Evolutionary conservation across 805 yeast genomes (phyloP).

Genomic region (Candida jianshihensis): DNA sequence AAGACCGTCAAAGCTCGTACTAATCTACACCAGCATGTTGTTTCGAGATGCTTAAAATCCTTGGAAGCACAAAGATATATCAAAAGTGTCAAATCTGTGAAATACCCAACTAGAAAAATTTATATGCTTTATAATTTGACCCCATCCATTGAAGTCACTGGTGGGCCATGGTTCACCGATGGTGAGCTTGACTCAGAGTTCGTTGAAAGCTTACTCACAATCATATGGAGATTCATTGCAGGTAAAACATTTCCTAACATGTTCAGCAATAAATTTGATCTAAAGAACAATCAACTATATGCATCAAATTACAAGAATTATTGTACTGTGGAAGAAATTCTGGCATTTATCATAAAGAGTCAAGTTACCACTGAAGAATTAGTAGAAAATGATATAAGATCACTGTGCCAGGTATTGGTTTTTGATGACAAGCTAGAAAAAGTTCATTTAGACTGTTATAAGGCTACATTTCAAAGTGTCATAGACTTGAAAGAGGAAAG

Average conservation of each 20-base stretch:
- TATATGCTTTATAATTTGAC: constrained; percentile 92
- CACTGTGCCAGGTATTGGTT: constrained; percentile 81
- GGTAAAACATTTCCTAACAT: constrained; percentile 71
- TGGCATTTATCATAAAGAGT: constrained; percentile 62
- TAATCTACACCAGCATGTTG: constrained; percentile 88
- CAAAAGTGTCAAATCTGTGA: constrained; percentile 85
- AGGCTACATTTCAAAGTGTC: constrained; percentile 79
- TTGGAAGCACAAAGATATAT: constrained; percentile 77
- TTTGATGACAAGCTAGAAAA: constrained; percentile 82
- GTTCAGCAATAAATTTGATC: constrained; percentile 31
- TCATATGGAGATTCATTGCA: constrained; percentile 83
- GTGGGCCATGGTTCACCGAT: constrained; percentile 99
- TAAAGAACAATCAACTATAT: constrained; percentile 31
- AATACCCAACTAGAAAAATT: constrained; percentile 88
- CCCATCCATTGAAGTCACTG: constrained; percentile 93
- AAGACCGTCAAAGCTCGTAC: constrained; percentile 84
- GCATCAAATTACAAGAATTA: constrained; percentile 54
- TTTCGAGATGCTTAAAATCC: constrained; percentile 70
- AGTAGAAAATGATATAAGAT: constrained; percentile 61
- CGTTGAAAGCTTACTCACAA: constrained; percentile 73
- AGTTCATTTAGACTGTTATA: constrained; percentile 54
- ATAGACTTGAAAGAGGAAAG: constrained; percentile 46
- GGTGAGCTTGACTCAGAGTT: constrained; percentile 91
- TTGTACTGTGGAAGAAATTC: constrained; percentile 68
- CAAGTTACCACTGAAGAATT: constrained; percentile 81